A percentile compares a stretch with the other conserved stretches of the same genome.
phyloP scores from a whole-genome alignment of 2,329 filamentous ascomycete species.

The Colletotrichum cordylinicola region DNA sequence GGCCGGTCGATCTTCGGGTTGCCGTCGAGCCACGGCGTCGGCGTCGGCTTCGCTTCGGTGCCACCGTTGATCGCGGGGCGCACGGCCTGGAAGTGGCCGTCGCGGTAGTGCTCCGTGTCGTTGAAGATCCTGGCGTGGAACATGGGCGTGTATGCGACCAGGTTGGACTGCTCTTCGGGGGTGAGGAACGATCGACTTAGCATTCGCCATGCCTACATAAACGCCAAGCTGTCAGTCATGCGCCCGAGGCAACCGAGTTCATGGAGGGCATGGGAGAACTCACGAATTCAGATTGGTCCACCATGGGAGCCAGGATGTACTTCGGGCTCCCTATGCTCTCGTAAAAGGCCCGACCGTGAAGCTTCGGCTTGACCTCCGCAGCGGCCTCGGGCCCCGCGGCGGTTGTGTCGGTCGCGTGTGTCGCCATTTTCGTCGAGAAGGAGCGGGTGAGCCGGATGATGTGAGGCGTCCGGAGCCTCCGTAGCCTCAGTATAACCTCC shows the following conservation, averaged over 20 bases:
- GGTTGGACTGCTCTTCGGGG: constrained; percentile 62
- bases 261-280: constrained; percentile 34
- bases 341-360: constrained; percentile 90
- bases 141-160: constrained; percentile 96
- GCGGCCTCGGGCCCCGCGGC: constrained; percentile 23
- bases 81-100: constrained; percentile 79
- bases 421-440: constrained; percentile 28
- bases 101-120: constrained; percentile 77
- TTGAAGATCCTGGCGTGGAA: constrained; percentile 89
- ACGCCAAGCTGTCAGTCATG: background rate
- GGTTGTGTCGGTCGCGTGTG: constrained; percentile 33
- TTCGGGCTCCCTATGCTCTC: constrained; percentile 93
- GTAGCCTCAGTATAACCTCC: constrained; percentile 13
- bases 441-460: constrained; percentile 18
- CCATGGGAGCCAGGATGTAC: constrained; percentile 93
- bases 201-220: constrained; percentile 86
- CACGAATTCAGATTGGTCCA: constrained; percentile 98
- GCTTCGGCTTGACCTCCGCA: constrained; percentile 50
- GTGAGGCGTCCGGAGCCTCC: constrained; percentile 9
- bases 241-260: background rate
- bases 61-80: constrained; percentile 29
- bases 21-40: constrained; percentile 76
- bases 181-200: constrained; percentile 92
- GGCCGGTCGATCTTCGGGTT: constrained; percentile 86
- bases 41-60: constrained; percentile 6